phyloP scores from a whole-genome alignment of 768 basidiomycete species.

The Boletus sensibilis region DNA sequence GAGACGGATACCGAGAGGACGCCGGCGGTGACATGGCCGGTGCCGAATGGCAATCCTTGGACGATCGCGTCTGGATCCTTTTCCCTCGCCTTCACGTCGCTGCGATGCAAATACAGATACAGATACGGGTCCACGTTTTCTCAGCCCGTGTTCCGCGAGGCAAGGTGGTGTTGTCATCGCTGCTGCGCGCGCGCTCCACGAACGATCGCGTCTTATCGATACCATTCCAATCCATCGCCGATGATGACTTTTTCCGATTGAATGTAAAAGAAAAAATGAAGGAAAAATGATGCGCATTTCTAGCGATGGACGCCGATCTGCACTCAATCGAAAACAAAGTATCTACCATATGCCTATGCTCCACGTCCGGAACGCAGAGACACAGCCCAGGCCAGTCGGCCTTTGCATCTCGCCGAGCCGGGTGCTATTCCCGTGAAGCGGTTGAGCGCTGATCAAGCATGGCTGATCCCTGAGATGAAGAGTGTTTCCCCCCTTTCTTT shows the following conservation, averaged over 20 bases:
- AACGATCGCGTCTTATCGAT: neutral
- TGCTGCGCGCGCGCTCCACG: neutral
- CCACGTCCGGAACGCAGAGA: neutral
- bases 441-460: neutral
- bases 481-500: neutral
- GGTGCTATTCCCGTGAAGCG: neutral
- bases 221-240: neutral
- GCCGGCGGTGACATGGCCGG: neutral
- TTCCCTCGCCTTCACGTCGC: neutral
- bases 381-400: slow-evolving; percentile 5
- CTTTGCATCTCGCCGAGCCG: neutral
- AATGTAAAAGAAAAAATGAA: neutral
- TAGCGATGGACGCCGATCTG: neutral
- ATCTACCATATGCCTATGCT: neutral
- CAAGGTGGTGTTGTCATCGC: neutral
- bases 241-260: too few relatives aligned
- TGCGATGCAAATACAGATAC: neutral
- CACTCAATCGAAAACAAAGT: neutral
- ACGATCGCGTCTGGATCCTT: neutral
- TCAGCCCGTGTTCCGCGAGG: slow-evolving; percentile 10
- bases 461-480: neutral
- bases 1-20: neutral
- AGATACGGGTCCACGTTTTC: slow-evolving; percentile 6
- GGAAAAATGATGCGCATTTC: neutral
- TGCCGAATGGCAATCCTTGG: neutral